Conservation (phyloP, 108 stramenopile species). For the Pelagomonas calceolata region DNA sequence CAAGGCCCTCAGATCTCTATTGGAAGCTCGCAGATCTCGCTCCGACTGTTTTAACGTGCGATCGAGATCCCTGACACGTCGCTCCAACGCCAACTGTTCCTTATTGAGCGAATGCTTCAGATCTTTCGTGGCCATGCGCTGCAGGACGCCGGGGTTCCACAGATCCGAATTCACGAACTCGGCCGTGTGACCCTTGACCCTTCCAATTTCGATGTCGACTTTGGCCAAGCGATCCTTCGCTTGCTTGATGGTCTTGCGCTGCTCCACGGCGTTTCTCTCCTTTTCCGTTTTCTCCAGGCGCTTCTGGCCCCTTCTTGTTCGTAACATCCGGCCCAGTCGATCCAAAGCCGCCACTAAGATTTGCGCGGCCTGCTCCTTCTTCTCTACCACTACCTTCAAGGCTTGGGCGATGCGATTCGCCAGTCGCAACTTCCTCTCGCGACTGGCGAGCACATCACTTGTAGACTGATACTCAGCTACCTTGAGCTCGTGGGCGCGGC, state of each 20-base stretch:
- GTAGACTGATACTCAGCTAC: neutral
- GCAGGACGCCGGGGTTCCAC: conserved; percentile 25
- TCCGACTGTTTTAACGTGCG: neutral
- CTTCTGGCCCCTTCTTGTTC: neutral
- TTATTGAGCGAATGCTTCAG: conserved; percentile 9
- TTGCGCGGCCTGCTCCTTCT: neutral
- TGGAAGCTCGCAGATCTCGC: neutral
- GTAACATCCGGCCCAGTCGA: neutral
- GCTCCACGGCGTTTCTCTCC: neutral
- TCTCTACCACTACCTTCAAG: neutral
- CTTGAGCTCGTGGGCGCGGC: neutral
- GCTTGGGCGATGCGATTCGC: neutral
- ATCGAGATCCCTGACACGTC: neutral
- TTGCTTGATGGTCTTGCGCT: neutral
- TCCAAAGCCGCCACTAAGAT: neutral
- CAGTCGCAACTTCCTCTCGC: neutral
- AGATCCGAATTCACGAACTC: conserved; percentile 24
- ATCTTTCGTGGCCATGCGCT: conserved; percentile 16
- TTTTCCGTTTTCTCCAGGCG: neutral
- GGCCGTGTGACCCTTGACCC: conserved; percentile 13
- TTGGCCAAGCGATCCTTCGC: neutral
- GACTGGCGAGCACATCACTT: neutral
- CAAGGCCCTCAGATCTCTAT: neutral
- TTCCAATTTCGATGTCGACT: conserved; percentile 1
- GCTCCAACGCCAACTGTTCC: conserved; percentile 1